Evolutionary conservation across 2,329 filamentous ascomycete species (phyloP), one percentile per base, ranked within the genome.

Genomic region (Huntiella abstrusa): DNA sequence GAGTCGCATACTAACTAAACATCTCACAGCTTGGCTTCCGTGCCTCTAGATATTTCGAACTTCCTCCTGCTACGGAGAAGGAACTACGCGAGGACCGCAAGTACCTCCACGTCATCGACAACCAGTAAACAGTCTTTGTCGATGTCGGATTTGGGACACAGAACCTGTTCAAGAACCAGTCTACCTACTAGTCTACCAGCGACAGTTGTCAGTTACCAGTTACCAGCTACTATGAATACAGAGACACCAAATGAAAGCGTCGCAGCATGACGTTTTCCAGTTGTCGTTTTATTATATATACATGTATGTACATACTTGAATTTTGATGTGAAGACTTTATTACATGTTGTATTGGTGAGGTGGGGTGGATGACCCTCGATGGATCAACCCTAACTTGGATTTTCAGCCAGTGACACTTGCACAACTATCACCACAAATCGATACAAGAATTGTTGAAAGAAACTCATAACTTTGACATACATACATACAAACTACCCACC

Each of bases 31-130:
- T 92, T 82, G 81, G 78, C 62, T 95, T 84, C 71, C 81, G 91
- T 60, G 88, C 83, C 64, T 75, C 81, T 49, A 75, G 78, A 57
- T 91, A 80, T 73, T 94, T 92, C 64, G 88, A 98, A 60, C 71
- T 96, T 54, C 91, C 91, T 43, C 88, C 91, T 42, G 80, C 88
- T 57, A 95, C 88, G 33, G 88, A 95, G 67, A 83, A 81, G 63
- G 91, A 98, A 71, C 91, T 79, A 73, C 73, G 75, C 56, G 87
- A 96, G 63, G 87, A 96, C 65, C 91, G 80, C 74, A 91, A 95
- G 71, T 98, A 93, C 62, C 68, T 96, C 62, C 91, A 98, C 62
- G 87, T 98, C 51, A 68, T 85, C 59, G 84, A 93, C 61, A 80
- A 91, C 62, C 75, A 86, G 70, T 91, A 78, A 66, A 62, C 51